Percentiles rank a stretch among this genome's conserved stretches.
Evolutionary conservation across 805 yeast genomes (phyloP).

Genomic region (Candida maltosa): DNA sequence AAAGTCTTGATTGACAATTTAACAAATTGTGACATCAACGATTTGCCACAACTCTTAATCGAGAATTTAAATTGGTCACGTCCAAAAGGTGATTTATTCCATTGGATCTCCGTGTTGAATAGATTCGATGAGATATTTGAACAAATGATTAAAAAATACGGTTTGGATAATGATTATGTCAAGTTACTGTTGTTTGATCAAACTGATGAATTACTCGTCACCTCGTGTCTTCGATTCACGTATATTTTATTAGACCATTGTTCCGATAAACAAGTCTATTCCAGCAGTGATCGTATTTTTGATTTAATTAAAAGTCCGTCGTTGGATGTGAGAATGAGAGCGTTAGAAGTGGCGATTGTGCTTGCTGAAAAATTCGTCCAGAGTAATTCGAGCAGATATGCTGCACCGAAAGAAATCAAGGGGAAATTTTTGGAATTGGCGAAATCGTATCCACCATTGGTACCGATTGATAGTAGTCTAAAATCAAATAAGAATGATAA

Average conservation of each 20-base stretch:
- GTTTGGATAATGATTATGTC: constrained; percentile 43
- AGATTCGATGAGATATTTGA: constrained; percentile 69
- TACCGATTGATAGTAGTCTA: constrained; percentile 32
- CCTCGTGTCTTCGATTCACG: constrained; percentile 59
- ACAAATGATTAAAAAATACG: constrained; percentile 49
- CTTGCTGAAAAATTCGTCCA: constrained; percentile 60
- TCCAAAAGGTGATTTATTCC: constrained; percentile 65
- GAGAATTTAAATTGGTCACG: constrained; percentile 51
- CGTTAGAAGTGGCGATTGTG: constrained; percentile 57
- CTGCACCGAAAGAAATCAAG: constrained; percentile 43
- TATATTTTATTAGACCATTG: constrained; percentile 65
- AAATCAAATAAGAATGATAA: constrained; percentile 13
- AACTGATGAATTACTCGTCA: constrained; percentile 46
- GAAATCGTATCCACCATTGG: constrained; percentile 47
- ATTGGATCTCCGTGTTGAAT: constrained; percentile 77
- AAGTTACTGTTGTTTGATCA: constrained; percentile 42
- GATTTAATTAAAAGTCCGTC: constrained; percentile 58
- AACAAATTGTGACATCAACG: constrained; percentile 29
- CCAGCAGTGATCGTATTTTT: constrained; percentile 61
- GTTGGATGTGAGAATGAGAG: constrained; percentile 53
- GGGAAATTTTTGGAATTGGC: constrained; percentile 52
- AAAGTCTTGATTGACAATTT: constrained; percentile 35
- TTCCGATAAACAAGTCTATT: constrained; percentile 59
- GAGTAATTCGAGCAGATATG: constrained; percentile 37
- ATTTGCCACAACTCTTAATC: constrained; percentile 38